Conservation (phyloP, 1,139 yeast genomes). For the Blastobotrys apis region DNA sequence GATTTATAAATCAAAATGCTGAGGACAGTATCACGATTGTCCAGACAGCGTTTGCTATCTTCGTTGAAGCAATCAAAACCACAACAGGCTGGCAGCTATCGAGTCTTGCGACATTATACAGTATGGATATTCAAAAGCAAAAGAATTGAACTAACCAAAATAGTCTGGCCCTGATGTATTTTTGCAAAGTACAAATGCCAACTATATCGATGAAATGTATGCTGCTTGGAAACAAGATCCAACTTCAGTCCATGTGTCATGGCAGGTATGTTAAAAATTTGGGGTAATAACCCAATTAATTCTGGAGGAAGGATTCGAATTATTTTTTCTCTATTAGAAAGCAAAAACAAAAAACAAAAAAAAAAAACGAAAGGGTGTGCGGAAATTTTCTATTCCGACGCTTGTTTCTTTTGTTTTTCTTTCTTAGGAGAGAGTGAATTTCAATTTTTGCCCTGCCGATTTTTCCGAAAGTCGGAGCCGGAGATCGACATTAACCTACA, state of each 20-base stretch:
- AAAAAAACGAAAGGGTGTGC: not conserved
- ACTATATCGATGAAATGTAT: constrained; percentile 96
- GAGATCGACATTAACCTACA: too few relatives aligned
- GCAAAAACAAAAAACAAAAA: not conserved
- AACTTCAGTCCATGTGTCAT: constrained; percentile 82
- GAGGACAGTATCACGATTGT: constrained; percentile 2
- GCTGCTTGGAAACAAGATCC: constrained; percentile 93
- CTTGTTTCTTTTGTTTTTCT: too few relatives aligned
- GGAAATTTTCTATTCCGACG: too few relatives aligned
- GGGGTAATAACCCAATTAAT: too few relatives aligned
- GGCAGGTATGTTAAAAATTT: constrained; percentile 56
- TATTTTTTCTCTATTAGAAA: too few relatives aligned
- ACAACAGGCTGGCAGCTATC: not conserved
- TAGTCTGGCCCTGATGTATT: constrained; percentile 53
- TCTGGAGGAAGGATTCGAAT: too few relatives aligned
- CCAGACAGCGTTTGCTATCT: constrained; percentile 2
- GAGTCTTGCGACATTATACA: constrained; percentile 8
- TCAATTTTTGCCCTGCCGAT: too few relatives aligned
- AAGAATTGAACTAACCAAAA: not conserved
- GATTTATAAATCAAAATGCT: not conserved
- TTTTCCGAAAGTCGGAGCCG: too few relatives aligned
- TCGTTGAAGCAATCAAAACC: not conserved
- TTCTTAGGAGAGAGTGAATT: too few relatives aligned
- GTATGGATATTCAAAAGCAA: not conserved
- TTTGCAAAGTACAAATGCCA: constrained; percentile 79